Percentiles rank a stretch among this genome's conserved stretches.
These are phyloP conservation scores for Fusarium agapanthi DNA, from an alignment of 2,329 filamentous ascomycete genomes.

Conservation along the genomic window DNA sequence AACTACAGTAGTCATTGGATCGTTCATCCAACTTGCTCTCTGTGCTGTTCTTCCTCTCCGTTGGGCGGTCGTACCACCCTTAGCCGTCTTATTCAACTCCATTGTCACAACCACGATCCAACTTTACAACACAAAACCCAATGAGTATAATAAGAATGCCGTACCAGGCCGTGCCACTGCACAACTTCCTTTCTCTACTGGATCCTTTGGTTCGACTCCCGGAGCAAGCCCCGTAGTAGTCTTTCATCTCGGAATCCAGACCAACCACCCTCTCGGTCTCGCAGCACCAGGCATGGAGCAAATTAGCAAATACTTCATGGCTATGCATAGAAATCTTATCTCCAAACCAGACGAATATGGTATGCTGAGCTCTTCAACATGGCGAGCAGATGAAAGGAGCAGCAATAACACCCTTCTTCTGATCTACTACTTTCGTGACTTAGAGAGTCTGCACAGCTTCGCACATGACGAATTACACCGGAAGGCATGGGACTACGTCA, in stretches of 20 bases:
- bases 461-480: conserved; percentile 60
- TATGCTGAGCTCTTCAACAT: conserved; percentile 55
- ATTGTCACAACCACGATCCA: conserved; percentile 45
- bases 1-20: conserved; percentile 47
- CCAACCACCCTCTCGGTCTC: conserved; percentile 59
- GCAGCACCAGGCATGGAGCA: conserved; percentile 55
- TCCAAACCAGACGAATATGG: conserved; percentile 55
- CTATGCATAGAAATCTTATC: conserved; percentile 50
- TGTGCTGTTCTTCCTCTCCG: conserved; percentile 46
- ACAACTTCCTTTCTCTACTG: conserved; percentile 45
- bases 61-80: conserved; percentile 48
- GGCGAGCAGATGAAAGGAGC: conserved; percentile 48
- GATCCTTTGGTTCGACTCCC: conserved; percentile 42
- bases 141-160: conserved; percentile 38
- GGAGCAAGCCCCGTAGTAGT: conserved; percentile 48
- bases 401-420: conserved; percentile 54
- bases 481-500: conserved; percentile 60
- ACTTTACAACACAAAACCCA: conserved; percentile 17
- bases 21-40: conserved; percentile 47
- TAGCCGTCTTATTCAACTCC: conserved; percentile 44
- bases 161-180: conserved; percentile 48
- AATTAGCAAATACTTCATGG: conserved; percentile 49
- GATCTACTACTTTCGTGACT: conserved; percentile 60
- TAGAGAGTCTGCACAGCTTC: conserved; percentile 60
- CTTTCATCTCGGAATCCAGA: conserved; percentile 56